Base-by-base conservation (phyloP, 257 asterid genomes). In the Agastache rugosa region DNA sequence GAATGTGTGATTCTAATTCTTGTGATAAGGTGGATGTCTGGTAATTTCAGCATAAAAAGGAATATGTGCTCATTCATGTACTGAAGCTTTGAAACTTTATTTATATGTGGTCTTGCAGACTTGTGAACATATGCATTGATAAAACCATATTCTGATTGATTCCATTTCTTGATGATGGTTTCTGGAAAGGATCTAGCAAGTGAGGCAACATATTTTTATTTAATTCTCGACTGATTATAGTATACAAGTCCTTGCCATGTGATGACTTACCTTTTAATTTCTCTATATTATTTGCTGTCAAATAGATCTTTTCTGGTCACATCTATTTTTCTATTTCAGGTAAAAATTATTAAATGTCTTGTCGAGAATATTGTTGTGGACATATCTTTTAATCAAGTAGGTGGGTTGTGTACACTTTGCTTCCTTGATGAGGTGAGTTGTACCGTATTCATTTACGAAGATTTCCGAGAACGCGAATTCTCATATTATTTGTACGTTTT, bases 281-380 rank as follows among this genome's bases (percentile, higher is more conserved):
- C 39, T 65, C 69, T 31, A 19, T 68, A 23, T 63, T 68, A 53
- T 55, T 55, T 11, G 15, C 67, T 45, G 72, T 74, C 27, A 45
- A 35, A 22, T 47, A 39, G 31, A 19, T 56, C 51, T 44, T 62
- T 29, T 50, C 58, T 64, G 60, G 15, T 61, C 50, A 65, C 68
- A 45, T 79, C 63, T 51, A 72, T 15, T 65, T 55, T 41, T 11
- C 25, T 73, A 50, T 77, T 77, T 77, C 91, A 93, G 98, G 97
- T 93, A 75, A 93, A 93, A 82, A 68, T 93, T 79, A 87, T 93
- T 64, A 90, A 91, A 75, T 93, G 98, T 79, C 88, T 93, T 72
- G 98, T 90, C 69, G 97, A 89, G 79, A 90, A 93, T 76, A 93
- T 90, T 67, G 96, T 90, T 68, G 97, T 93, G 62, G 98, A 93